Conservation (phyloP, 495 filamentous ascomycete species). For the Penicillium verhagenii region DNA sequence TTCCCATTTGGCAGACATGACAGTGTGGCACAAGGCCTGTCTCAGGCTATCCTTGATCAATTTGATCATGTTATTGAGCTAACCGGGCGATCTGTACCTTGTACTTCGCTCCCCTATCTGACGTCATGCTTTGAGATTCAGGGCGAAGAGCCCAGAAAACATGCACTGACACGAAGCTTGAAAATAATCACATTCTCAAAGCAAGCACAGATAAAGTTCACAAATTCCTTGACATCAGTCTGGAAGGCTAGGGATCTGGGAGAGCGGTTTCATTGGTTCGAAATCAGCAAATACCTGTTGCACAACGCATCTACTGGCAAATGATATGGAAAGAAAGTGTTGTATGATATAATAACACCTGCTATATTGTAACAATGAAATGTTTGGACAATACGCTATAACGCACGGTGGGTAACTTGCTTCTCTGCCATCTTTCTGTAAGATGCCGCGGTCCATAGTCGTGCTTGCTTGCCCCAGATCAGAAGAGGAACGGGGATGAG, state of each 20-base stretch:
- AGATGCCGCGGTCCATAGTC: conserved; percentile 14
- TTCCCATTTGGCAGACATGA: conserved; percentile 13
- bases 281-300: conserved; percentile 4
- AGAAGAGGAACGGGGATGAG: conserved; percentile 22
- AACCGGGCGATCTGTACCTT: conserved; percentile 12
- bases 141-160: neutral
- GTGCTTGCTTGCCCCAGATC: conserved; percentile 26
- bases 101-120: conserved; percentile 15
- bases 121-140: conserved; percentile 19
- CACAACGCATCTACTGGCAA: neutral
- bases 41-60: conserved; percentile 11
- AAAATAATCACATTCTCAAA: conserved; percentile 15
- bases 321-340: neutral
- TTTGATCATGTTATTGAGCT: conserved; percentile 13
- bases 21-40: conserved; percentile 1
- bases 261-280: conserved; percentile 15
- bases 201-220: conserved; percentile 9
- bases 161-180: neutral
- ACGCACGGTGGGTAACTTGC: conserved; percentile 21
- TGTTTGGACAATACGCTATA: neutral
- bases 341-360: neutral
- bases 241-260: conserved; percentile 14
- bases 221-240: neutral
- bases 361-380: neutral
- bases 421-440: conserved; percentile 24